Conservation (phyloP, 2,329 filamentous ascomycete species). For the Fusarium neocosmosporiellum region DNA sequence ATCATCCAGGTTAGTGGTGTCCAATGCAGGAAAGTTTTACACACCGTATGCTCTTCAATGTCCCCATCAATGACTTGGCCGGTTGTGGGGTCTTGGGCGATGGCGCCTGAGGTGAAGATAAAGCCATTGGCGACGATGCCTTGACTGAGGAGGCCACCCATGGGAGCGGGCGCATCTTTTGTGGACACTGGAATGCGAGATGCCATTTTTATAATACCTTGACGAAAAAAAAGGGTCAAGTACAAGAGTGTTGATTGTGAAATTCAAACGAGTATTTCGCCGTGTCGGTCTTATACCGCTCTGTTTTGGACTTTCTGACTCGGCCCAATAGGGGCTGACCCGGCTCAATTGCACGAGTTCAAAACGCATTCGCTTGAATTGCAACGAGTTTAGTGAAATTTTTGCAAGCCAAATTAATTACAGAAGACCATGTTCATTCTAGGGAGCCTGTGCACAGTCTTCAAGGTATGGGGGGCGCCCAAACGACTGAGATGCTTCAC, state of each 20-base stretch:
- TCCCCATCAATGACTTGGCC: not conserved
- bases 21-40: not conserved
- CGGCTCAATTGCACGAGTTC: not conserved
- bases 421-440: not conserved
- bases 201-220: not conserved
- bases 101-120: not conserved
- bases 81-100: not conserved
- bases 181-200: not conserved
- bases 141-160: not conserved
- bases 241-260: not conserved
- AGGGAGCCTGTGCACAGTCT: no score
- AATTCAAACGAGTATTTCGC: not conserved
- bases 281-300: not conserved
- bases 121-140: not conserved
- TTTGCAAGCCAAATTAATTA: not conserved
- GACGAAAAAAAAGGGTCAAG: fast-evolving
- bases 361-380: not conserved
- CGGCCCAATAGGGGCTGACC: not conserved
- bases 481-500: no score
- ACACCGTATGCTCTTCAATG: not conserved
- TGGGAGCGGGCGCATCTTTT: not conserved
- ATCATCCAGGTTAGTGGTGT: not conserved
- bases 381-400: not conserved
- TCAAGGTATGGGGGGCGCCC: no score
- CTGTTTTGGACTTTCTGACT: not conserved